These are phyloP conservation scores for Ophiostoma triangulosporum DNA, from an alignment of 2,329 filamentous ascomycete genomes.

Conservation along the genomic window DNA sequence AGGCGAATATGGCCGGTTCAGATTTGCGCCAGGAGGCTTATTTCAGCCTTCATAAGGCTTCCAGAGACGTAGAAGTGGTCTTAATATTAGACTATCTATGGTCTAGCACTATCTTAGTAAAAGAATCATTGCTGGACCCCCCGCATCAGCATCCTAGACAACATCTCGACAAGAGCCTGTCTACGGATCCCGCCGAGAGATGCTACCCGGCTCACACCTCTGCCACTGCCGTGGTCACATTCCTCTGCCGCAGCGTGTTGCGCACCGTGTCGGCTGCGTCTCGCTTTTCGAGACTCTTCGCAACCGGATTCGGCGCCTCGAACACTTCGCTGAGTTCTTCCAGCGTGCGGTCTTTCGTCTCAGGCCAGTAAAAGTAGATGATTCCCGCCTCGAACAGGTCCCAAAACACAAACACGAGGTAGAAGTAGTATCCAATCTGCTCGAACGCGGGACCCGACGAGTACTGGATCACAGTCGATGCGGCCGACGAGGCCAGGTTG, in stretches of 20 bases:
- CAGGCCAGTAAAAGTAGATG: slow-evolving; percentile 35
- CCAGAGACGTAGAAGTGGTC: too few species aligned
- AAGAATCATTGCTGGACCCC: too few species aligned
- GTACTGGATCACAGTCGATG: slow-evolving; percentile 28
- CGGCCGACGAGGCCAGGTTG: slow-evolving; percentile 10
- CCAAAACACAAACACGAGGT: slow-evolving; percentile 30
- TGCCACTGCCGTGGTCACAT: not conserved
- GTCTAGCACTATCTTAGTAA: too few species aligned
- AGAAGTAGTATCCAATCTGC: slow-evolving; percentile 28
- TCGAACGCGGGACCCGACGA: slow-evolving; percentile 25
- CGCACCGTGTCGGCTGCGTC: not conserved
- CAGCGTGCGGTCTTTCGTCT: slow-evolving; percentile 11
- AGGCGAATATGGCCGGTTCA: too few species aligned
- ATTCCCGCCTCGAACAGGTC: slow-evolving; percentile 25
- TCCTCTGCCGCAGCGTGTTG: not conserved
- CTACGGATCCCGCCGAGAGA: too few species aligned
- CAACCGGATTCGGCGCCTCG: slow-evolving; percentile 9
- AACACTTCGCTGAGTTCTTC: slow-evolving; percentile 11
- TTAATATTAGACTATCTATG: too few species aligned
- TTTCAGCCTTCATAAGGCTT: too few species aligned
- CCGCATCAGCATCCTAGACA: too few species aligned
- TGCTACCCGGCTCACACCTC: not conserved
- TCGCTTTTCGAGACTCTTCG: slow-evolving; percentile 11
- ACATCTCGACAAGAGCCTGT: too few species aligned
- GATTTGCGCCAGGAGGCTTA: too few species aligned